Evolutionary conservation across 2,329 filamentous ascomycete genomes (phyloP), one percentile per base, ranked within the genome.

Genomic region (Hypoxylon sp.): DNA sequence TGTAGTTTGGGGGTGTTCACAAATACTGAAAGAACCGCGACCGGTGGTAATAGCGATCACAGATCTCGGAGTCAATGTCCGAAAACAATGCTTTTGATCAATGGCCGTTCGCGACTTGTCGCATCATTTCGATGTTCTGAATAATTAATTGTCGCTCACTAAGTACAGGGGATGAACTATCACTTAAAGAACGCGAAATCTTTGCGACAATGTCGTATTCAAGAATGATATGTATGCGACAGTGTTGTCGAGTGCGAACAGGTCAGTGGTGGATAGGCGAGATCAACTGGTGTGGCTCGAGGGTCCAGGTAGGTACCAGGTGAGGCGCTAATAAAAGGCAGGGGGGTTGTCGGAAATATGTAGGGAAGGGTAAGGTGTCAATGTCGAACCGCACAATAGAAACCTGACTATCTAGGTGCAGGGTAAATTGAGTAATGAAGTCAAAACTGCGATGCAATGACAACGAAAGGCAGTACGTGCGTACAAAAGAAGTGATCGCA

Each of bases 11-110:
- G 21, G 3, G n/a, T 25, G 36, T 43, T n/a, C 9, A 43, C 34
- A 25, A n/a, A 38, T n/a, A 49, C 28, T 28, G 9, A 48, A 49
- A 49, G 36, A 36, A 30, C 28, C 10, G 51, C 19, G 11, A 50
- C 50, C 21, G 14, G 30, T 10, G 28, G 52, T 45, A 45, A 38
- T n/a, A 38, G 25, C 38, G 45, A 57, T 41, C 48, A 43, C 25
- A 30, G 46, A n/a, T 32, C 53, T 59, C 60, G 60, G 63, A 43
- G 36, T 59, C 60, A 70, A 64, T 68, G 62, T 66, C 65, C 68
- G 59, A 64, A 58, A 70, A 70, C 59, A 63, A 68, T 63, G 59
- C 51, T 65, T 57, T 60, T 62, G 25, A 45, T 60, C 43, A 66
- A 36, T 68, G 46, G 48, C 46, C 46, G 19, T 45, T 51, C 25